Percentiles rank a stretch among this genome's conserved stretches.
Conservation (phyloP, 2,329 filamentous ascomycete genomes). For the Byssochlamys sp. region DNA sequence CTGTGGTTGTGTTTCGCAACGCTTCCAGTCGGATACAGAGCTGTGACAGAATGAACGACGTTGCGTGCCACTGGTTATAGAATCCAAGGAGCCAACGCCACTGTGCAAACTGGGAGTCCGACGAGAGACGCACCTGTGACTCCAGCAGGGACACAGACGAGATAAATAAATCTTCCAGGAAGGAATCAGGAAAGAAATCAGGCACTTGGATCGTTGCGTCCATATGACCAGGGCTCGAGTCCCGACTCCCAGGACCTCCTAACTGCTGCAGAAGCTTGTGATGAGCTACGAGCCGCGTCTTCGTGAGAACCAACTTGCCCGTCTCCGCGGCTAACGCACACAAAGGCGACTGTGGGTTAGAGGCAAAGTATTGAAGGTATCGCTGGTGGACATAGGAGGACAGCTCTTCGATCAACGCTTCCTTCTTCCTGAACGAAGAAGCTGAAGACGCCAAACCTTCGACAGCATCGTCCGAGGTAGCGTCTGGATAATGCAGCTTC, state of each 20-base stretch:
- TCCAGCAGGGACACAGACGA: background rate
- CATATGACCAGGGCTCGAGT: background rate
- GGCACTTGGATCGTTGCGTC: background rate
- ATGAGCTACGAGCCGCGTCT: background rate
- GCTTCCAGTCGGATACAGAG: background rate
- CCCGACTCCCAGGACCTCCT: background rate
- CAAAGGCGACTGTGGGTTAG: background rate
- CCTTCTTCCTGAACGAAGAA: background rate
- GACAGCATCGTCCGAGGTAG: background rate
- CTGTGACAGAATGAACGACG: conserved; percentile 1
- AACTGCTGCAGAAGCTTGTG: background rate
- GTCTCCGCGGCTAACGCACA: background rate
- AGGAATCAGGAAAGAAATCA: background rate
- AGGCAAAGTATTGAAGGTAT: background rate
- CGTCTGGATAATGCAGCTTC: background rate
- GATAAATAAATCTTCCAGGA: background rate
- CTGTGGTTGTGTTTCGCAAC: background rate
- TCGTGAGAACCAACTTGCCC: background rate
- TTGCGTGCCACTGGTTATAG: conserved; percentile 4
- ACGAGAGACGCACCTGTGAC: background rate
- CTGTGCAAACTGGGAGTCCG: background rate
- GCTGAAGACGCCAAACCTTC: background rate
- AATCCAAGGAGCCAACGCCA: conserved; percentile 1
- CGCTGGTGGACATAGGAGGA: background rate
- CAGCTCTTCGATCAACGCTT: background rate